Conservation (phyloP, 345 rosid genomes). For the Ceriops tagal region DNA sequence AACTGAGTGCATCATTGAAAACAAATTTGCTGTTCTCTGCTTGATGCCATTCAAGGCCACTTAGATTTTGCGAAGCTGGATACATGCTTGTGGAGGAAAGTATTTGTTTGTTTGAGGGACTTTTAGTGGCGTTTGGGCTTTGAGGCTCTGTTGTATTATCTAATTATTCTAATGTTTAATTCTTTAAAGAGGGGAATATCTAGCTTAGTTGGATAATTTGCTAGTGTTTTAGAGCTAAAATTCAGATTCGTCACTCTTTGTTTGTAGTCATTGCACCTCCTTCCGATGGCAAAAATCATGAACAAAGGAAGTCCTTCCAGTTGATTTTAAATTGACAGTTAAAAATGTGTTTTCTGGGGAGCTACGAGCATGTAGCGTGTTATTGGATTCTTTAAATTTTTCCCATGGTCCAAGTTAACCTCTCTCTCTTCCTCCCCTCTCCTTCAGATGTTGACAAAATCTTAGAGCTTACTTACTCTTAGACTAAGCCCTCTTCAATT, state of each 20-base stretch:
- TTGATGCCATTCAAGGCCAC: too few relatives aligned
- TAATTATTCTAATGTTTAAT: too few relatives aligned
- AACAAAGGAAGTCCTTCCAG: slow-evolving; percentile 66
- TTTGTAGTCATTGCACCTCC: slow-evolving; percentile 61
- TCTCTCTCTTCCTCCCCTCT: background rate
- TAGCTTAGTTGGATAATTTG: too few relatives aligned
- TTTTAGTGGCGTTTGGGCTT: too few relatives aligned
- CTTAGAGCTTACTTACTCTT: slow-evolving; percentile 73
- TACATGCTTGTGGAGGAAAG: too few relatives aligned
- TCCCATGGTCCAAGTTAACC: background rate
- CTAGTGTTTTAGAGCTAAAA: too few relatives aligned
- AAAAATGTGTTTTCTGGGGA: slow-evolving; percentile 80
- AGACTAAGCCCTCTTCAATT: slow-evolving; percentile 62
- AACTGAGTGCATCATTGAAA: too few relatives aligned
- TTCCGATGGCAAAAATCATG: slow-evolving; percentile 43
- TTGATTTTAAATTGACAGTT: slow-evolving; percentile 80
- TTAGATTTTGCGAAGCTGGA: too few relatives aligned
- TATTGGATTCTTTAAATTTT: background rate
- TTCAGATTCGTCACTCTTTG: background rate
- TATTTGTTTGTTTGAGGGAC: too few relatives aligned
- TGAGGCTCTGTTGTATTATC: too few relatives aligned
- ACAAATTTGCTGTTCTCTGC: background rate
- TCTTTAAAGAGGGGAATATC: too few relatives aligned
- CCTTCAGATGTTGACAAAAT: slow-evolving; percentile 74
- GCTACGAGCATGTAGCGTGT: slow-evolving; percentile 55